Percentiles rank a stretch among this genome's conserved stretches.
Conservation (phyloP, 2,329 filamentous ascomycete species). For the Plenodomus lindquistii region DNA sequence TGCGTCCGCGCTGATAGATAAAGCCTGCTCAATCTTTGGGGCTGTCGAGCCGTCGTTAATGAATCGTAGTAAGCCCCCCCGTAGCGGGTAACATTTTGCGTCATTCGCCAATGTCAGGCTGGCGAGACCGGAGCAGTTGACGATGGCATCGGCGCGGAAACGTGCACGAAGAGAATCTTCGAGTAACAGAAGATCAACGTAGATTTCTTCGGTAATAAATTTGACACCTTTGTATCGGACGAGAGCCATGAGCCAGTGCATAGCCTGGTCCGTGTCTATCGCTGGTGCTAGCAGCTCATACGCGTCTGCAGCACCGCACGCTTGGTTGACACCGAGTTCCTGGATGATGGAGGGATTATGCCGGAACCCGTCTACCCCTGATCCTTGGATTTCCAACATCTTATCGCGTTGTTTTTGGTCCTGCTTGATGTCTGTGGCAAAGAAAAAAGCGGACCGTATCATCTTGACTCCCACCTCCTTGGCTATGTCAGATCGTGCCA, state of each 20-base stretch:
- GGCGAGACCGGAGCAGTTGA: slow-evolving; percentile 51
- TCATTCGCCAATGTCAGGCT: slow-evolving; percentile 46
- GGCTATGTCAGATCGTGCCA: background rate
- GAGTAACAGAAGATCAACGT: slow-evolving; percentile 42
- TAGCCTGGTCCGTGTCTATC: slow-evolving; percentile 51
- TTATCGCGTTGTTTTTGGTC: slow-evolving; percentile 42
- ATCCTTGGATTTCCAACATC: slow-evolving; percentile 48
- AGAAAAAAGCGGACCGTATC: slow-evolving; percentile 48
- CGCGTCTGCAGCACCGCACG: slow-evolving; percentile 48
- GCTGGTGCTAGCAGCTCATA: slow-evolving; percentile 52
- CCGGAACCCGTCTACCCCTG: slow-evolving; percentile 47
- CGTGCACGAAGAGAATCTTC: slow-evolving; percentile 40
- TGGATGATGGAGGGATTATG: slow-evolving; percentile 35
- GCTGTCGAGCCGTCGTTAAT: slow-evolving; percentile 52
- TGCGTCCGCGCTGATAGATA: slow-evolving; percentile 49
- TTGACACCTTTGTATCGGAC: too few species aligned
- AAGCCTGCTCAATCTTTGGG: slow-evolving; percentile 47
- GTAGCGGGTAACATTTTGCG: slow-evolving; percentile 46
- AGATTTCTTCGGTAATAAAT: slow-evolving; percentile 25
- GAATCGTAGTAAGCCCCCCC: slow-evolving; percentile 52
- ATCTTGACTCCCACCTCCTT: slow-evolving; percentile 40
- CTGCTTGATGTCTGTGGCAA: slow-evolving; percentile 40
- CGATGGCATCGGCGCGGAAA: slow-evolving; percentile 45
- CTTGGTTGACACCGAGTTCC: slow-evolving; percentile 39
- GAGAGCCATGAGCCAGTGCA: slow-evolving; percentile 43